Evolutionary conservation across 2,329 filamentous ascomycete genomes (phyloP).

Genomic region (Colletotrichum kahawae): DNA sequence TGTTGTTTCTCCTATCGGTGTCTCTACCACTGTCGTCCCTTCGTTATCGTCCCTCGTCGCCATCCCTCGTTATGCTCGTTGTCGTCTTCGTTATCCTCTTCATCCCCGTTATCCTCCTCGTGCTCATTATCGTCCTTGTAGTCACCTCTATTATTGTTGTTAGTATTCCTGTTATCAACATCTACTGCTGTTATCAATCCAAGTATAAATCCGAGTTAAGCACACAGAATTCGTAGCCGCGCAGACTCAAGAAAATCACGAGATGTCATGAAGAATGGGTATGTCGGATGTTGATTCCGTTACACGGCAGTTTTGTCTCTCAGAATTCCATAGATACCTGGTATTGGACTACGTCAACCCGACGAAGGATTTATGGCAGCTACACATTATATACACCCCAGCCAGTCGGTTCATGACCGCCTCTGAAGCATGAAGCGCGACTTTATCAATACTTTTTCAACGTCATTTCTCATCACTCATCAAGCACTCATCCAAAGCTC

Average conservation of each 20-base stretch:
- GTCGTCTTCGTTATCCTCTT: no score
- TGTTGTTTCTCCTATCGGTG: neutral
- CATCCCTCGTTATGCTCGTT: neutral
- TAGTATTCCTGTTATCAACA: accelerated
- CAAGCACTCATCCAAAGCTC: neutral
- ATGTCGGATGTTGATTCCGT: neutral
- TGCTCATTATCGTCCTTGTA: neutral
- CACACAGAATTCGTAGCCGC: neutral
- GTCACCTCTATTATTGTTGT: neutral
- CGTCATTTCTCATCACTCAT: neutral
- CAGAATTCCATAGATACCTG: neutral
- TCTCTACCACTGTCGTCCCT: no score
- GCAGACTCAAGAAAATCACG: neutral
- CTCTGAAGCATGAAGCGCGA: neutral
- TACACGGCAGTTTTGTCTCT: neutral
- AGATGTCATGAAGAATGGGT: no score
- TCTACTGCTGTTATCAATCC: neutral
- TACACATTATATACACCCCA: neutral
- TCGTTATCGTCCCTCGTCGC: no score
- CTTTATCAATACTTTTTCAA: neutral
- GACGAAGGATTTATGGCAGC: neutral
- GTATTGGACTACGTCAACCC: accelerated
- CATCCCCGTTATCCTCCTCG: no score
- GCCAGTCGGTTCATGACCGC: neutral
- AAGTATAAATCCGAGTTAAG: neutral